Evolutionary conservation across 2,329 filamentous ascomycete species (phyloP).

Genomic region (Aspergillus sp.): DNA sequence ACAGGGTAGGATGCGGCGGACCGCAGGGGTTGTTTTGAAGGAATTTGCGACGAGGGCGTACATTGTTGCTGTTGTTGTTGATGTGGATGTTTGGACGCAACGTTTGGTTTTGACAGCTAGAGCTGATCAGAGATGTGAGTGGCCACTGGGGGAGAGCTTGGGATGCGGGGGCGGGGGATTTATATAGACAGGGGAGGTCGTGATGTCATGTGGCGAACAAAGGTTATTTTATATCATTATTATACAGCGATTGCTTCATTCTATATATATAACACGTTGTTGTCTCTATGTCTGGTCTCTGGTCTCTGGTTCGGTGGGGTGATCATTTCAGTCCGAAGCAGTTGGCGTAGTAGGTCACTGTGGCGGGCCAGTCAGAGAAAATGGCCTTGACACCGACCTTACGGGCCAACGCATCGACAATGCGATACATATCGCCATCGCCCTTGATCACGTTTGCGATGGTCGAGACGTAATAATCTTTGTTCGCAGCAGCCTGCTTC

Average conservation of each 20-base stretch:
- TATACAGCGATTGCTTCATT: not conserved
- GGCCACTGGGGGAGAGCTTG: not conserved
- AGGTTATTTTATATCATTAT: not conserved
- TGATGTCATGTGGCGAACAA: slow-evolving; percentile 11
- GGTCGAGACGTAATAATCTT: slow-evolving; percentile 17
- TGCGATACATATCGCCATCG: slow-evolving; percentile 23
- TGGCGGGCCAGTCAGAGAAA: slow-evolving; percentile 23
- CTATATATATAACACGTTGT: not conserved
- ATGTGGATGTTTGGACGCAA: not conserved
- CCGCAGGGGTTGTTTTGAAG: slow-evolving; percentile 4
- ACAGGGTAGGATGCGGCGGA: slow-evolving; percentile 5
- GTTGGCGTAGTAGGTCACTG: slow-evolving; percentile 21
- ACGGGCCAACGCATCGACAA: slow-evolving; percentile 19
- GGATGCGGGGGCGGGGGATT: not conserved
- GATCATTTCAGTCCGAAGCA: slow-evolving; percentile 17
- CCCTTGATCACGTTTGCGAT: slow-evolving; percentile 11
- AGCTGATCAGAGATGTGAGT: not conserved
- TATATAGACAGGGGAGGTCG: not conserved
- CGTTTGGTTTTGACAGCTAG: not conserved
- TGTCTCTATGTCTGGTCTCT: not conserved
- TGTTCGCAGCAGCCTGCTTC: slow-evolving; percentile 14
- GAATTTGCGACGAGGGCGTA: slow-evolving; percentile 1
- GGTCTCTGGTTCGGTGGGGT: not conserved
- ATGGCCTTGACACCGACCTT: slow-evolving; percentile 21
- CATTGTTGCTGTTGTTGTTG: not conserved